phyloP scores from a whole-genome alignment of 2,329 filamentous ascomycete species.

The Raffaelea ambrosiae region DNA sequence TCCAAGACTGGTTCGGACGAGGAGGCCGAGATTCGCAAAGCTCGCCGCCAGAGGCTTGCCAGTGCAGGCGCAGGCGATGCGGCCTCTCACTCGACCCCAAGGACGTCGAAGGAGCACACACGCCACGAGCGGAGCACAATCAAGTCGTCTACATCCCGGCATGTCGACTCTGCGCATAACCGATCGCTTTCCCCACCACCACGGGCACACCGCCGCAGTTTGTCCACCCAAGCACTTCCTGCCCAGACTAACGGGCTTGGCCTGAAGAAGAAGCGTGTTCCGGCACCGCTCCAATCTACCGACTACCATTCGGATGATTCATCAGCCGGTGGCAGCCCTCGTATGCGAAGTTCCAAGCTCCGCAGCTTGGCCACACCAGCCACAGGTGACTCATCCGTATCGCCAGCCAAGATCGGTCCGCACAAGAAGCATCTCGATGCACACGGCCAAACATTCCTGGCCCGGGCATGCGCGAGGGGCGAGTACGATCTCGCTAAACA shows the following conservation, averaged over 20 bases:
- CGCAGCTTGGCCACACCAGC: conserved; percentile 47
- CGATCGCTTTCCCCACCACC: conserved; percentile 53
- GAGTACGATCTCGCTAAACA: conserved; percentile 72
- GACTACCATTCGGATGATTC: conserved; percentile 63
- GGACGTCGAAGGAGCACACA: conserved; percentile 9
- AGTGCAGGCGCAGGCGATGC: conserved; percentile 23
- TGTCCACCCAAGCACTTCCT: conserved; percentile 51
- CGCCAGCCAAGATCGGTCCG: conserved; percentile 58
- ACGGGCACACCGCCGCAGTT: conserved; percentile 52
- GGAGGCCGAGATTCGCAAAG: conserved; percentile 45
- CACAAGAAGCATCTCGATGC: conserved; percentile 87
- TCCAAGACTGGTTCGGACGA: conserved; percentile 49
- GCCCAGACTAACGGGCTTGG: conserved; percentile 45
- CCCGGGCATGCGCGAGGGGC: conserved; percentile 81
- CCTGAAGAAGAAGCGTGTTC: conserved; percentile 53
- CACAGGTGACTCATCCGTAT: conserved; percentile 51
- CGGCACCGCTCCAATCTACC: conserved; percentile 51
- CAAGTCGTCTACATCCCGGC: conserved; percentile 23
- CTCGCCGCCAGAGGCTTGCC: conserved; percentile 43
- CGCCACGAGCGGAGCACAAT: conserved; percentile 9
- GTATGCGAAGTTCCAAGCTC: conserved; percentile 49
- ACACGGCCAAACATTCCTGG: conserved; percentile 82
- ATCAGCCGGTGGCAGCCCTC: conserved; percentile 50
- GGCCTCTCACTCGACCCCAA: conserved; percentile 1
- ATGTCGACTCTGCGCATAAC: conserved; percentile 26